Evolutionary conservation across 106 monocot genomes (phyloP).

Genomic region (Allium cepa): DNA sequence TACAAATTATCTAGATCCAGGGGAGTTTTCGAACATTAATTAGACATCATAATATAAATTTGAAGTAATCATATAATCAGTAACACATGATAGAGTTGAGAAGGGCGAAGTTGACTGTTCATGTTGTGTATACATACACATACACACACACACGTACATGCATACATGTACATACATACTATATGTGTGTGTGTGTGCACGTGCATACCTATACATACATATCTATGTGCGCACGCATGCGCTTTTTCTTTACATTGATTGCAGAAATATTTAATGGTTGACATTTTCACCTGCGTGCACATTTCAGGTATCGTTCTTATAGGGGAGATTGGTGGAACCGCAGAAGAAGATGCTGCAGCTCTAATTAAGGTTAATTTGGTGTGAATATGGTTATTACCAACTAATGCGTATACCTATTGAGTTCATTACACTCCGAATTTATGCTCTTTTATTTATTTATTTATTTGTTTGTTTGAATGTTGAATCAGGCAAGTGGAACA

Average conservation of each 20-base stretch:
- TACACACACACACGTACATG: no score
- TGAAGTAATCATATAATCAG: no score
- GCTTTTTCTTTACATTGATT: not conserved
- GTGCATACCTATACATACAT: no score
- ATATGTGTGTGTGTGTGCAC: no score
- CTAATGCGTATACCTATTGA: not conserved
- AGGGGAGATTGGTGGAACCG: constrained; percentile 98
- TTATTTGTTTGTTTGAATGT: constrained; percentile 2
- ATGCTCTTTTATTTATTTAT: not conserved
- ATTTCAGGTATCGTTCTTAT: constrained; percentile 90
- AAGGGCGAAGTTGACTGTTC: no score
- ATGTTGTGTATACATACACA: no score
- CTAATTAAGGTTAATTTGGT: constrained; percentile 59
- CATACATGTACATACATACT: no score
- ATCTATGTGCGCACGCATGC: no score
- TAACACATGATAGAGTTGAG: no score
- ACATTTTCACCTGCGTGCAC: not conserved
- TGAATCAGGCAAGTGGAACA: constrained; percentile 60
- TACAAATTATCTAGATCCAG: no score
- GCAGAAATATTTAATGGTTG: not conserved
- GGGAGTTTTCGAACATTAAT: no score
- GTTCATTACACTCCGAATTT: not conserved
- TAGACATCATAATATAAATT: no score
- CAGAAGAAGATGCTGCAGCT: constrained; percentile 98
- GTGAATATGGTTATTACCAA: not conserved